These are phyloP conservation scores for Inosperma sp. DNA, from an alignment of 768 basidiomycete species.

Conservation along the genomic window DNA sequence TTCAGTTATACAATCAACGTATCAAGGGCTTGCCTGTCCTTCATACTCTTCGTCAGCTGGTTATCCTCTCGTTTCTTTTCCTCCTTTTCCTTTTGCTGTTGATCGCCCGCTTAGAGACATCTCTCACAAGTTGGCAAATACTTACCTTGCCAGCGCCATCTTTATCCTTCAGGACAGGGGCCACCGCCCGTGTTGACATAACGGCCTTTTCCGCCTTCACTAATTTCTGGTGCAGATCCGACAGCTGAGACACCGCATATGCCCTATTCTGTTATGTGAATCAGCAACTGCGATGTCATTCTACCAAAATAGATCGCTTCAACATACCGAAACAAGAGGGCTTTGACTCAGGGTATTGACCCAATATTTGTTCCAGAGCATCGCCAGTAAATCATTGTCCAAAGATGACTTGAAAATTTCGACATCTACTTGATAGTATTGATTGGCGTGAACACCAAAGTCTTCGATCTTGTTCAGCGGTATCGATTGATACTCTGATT, in stretches of 20 bases:
- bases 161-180: conserved; percentile 53
- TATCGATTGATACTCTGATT: conserved; percentile 93
- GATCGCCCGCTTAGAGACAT: too few species aligned
- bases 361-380: conserved; percentile 99
- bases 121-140: background rate
- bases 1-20: too few species aligned
- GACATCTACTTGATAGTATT: conserved; percentile 92
- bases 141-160: conserved; percentile 44
- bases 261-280: conserved; percentile 68
- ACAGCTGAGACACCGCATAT: conserved; percentile 88
- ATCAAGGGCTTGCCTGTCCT: conserved; percentile 63
- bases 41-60: conserved; percentile 81
- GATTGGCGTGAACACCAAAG: conserved; percentile 96
- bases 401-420: conserved; percentile 91
- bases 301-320: background rate
- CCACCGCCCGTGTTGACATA: conserved; percentile 50
- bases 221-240: conserved; percentile 88
- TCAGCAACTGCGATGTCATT: background rate
- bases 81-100: conserved; percentile 49
- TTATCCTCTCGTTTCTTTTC: conserved; percentile 88
- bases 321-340: conserved; percentile 79
- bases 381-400: conserved; percentile 81
- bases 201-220: conserved; percentile 62
- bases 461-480: conserved; percentile 97
- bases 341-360: conserved; percentile 94